Base-by-base conservation (phyloP, 352 stramenopile species). In the Phytopythium helicoides region DNA sequence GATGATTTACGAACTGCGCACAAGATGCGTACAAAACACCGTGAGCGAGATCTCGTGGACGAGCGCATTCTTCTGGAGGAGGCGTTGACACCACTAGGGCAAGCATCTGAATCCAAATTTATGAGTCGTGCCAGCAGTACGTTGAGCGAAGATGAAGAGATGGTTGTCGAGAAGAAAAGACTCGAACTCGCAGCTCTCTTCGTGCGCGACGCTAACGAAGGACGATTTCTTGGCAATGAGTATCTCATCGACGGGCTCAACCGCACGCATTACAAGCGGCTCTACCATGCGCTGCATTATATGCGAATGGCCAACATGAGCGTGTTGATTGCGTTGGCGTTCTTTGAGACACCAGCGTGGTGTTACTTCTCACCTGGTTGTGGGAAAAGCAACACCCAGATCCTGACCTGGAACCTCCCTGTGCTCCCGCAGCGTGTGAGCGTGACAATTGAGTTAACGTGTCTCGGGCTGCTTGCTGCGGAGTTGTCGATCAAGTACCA, bases 271-370 rank as follows among this genome's bases (percentile, higher is more conserved):
- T 76, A 73, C 51, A 84, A 79, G 56, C 62, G 73, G 7, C 68
- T 73, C 38, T 84, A 82, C 46, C 68, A 86, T 28, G 68, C 59
- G 0, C 53, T 87, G 3, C 63, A 65, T 8, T 72, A 73, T 36
- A 52, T 76, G 18, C 63, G 76, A 11, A 47, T 67, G 10, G 50
- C 58, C n/a, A 81, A 81, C 45, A 76, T 87, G 63, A 47, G 50
- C 8, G 58, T 82, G 26, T 51, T 87, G 14, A 53, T 87, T 11
- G 16, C 55, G 14, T 52, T 87, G 15, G 60, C 64, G 50, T 84
- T 83, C 44, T 76, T 86, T 19, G 76, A 87, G 48, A 68, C 68
- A 6, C 76, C 76, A 4, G 79, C 69, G 23, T 87, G 76, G 76
- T 87, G 76, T 41, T 72, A 67, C 36, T 81, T 72, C n/a, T 47